These are phyloP conservation scores for Wickerhamomyces kurtzmanii DNA, from an alignment of 805 yeast genomes.

Conservation along the genomic window DNA sequence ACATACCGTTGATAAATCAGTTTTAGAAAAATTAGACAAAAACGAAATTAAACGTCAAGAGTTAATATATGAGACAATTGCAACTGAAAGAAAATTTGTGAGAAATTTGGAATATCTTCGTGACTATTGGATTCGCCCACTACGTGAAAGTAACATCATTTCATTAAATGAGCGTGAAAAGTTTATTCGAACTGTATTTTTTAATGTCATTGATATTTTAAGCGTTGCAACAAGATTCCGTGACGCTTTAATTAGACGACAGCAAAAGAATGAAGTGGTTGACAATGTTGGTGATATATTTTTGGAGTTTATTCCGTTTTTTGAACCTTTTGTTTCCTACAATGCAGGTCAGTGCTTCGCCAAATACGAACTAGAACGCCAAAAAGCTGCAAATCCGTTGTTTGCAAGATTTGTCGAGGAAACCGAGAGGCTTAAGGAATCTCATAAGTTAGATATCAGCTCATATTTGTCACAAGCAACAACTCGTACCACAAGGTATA, in stretches of 20 bases:
- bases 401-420: conserved; percentile 93
- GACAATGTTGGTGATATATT: conserved; percentile 82
- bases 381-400: conserved; percentile 78
- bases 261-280: conserved; percentile 76
- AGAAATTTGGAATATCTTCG: conserved; percentile 88
- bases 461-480: conserved; percentile 94
- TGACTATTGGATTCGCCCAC: conserved; percentile 89
- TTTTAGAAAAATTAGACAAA: conserved; percentile 72
- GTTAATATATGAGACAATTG: conserved; percentile 85
- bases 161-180: conserved; percentile 85
- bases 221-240: conserved; percentile 77
- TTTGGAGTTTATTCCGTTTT: conserved; percentile 71
- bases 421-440: conserved; percentile 74
- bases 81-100: conserved; percentile 91
- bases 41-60: conserved; percentile 90
- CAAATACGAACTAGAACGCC: conserved; percentile 90
- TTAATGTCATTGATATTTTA: conserved; percentile 80
- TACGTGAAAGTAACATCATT: conserved; percentile 77
- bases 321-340: conserved; percentile 88
- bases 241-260: conserved; percentile 82
- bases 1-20: conserved; percentile 73
- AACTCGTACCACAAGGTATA: conserved; percentile 92
- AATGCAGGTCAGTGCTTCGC: conserved; percentile 95
- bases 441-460: conserved; percentile 82
- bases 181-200: conserved; percentile 85